phyloP scores from a whole-genome alignment of 345 rosid genomes.

The Dipteronia sinensis region DNA sequence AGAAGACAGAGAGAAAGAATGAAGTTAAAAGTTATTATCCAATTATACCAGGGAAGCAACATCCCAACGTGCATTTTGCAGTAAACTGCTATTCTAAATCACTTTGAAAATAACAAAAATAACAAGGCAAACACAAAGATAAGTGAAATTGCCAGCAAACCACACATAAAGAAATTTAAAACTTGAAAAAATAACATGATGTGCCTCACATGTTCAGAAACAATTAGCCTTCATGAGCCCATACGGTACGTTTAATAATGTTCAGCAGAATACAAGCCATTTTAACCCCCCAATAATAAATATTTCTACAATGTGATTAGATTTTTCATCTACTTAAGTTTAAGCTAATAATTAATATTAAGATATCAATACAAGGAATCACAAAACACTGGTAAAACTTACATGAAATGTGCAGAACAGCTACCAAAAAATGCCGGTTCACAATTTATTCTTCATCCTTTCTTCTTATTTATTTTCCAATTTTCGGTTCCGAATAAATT shows the following conservation, averaged over 20 bases:
- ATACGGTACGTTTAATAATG: neutral
- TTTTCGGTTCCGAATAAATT: neutral
- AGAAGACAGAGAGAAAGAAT: conserved; percentile 15
- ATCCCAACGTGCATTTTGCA: neutral
- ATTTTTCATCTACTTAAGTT: conserved; percentile 1
- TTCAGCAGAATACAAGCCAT: conserved; percentile 9
- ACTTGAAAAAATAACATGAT: neutral
- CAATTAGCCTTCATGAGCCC: neutral
- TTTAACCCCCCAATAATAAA: neutral
- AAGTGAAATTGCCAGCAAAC: neutral
- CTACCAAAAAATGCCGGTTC: neutral
- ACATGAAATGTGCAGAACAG: neutral
- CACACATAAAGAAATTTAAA: neutral
- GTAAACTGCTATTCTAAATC: neutral
- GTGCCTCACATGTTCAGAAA: neutral
- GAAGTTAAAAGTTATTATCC: neutral
- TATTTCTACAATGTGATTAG: neutral
- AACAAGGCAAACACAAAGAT: neutral
- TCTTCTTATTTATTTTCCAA: neutral
- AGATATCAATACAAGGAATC: neutral
- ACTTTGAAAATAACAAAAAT: neutral
- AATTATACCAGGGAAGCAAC: neutral
- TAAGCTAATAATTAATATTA: neutral
- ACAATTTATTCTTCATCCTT: neutral
- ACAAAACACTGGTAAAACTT: neutral